These are phyloP conservation scores for Collybia sordida DNA, from an alignment of 768 basidiomycete genomes.

Conservation along the genomic window DNA sequence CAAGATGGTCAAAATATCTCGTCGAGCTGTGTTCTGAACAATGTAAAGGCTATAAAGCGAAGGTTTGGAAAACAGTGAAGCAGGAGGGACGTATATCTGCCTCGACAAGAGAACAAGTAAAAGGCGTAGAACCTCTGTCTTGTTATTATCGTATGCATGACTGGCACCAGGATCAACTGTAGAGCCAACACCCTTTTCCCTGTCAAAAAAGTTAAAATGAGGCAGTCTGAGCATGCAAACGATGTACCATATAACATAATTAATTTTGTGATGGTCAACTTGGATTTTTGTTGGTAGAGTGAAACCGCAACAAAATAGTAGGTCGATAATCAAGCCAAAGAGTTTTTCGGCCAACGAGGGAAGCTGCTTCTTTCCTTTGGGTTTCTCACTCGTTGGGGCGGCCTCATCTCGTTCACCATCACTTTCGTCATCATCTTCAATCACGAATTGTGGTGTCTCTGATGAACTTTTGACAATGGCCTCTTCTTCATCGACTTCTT, in stretches of 20 bases:
- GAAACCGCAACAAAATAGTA: constrained; percentile 93
- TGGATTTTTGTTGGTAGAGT: constrained; percentile 80
- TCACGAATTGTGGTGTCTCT: constrained; percentile 73
- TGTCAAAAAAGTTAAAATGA: constrained; percentile 23
- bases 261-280: constrained; percentile 78
- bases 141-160: constrained; percentile 72
- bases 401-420: constrained; percentile 13
- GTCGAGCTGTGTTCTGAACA: constrained; percentile 72
- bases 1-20: constrained; percentile 86
- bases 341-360: constrained; percentile 84
- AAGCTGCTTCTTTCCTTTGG: constrained; percentile 42
- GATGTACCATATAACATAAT: constrained; percentile 87
- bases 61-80: constrained; percentile 67
- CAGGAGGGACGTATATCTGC: constrained; percentile 82
- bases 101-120: constrained; percentile 86
- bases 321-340: constrained; percentile 77
- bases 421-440: constrained; percentile 63
- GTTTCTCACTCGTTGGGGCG: constrained; percentile 15
- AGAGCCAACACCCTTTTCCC: constrained; percentile 96
- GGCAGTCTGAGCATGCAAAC: not conserved
- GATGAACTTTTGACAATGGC: constrained; percentile 13
- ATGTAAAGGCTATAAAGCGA: constrained; percentile 78
- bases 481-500: constrained; percentile 43
- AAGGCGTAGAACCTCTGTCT: constrained; percentile 86
- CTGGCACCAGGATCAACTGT: constrained; percentile 69